Evolutionary conservation across 192 early-diverging fungal species (phyloP).

Genomic region (Mortierella antarctica): DNA sequence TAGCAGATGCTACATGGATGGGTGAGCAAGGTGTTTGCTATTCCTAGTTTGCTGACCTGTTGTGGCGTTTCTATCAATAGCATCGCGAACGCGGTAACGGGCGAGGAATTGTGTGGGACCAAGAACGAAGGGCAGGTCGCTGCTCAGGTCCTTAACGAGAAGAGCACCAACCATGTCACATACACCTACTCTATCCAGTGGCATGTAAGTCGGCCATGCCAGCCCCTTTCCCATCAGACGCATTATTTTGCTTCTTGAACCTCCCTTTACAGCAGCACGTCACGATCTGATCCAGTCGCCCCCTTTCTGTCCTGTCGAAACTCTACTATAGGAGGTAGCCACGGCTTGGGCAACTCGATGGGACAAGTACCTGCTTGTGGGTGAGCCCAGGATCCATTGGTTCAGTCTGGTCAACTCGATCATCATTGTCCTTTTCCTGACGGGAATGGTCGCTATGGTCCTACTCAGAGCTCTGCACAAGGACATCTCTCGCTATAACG

Average conservation of each 20-base stretch:
- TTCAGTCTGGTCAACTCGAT: slow-evolving; percentile 94
- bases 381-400: slow-evolving; percentile 96
- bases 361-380: slow-evolving; percentile 85
- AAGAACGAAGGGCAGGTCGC: background rate
- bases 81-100: slow-evolving; percentile 1
- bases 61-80: slow-evolving; percentile 3
- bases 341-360: slow-evolving; percentile 87
- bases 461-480: slow-evolving; percentile 88
- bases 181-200: slow-evolving; percentile 78
- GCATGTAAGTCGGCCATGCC: slow-evolving; percentile 51
- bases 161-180: slow-evolving; percentile 44
- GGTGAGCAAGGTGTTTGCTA: background rate
- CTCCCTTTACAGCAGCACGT: background rate
- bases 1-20: background rate
- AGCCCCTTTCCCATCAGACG: background rate
- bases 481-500: slow-evolving; percentile 94
- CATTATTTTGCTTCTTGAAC: background rate
- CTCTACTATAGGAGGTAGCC: slow-evolving; percentile 56
- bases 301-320: background rate
- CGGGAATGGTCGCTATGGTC: slow-evolving; percentile 92
- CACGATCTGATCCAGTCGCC: background rate
- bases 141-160: slow-evolving; percentile 13
- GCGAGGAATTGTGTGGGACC: slow-evolving; percentile 9
- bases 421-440: slow-evolving; percentile 92
- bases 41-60: background rate